phyloP scores from a whole-genome alignment of 768 basidiomycete species.

The Podaxis pistillaris region DNA sequence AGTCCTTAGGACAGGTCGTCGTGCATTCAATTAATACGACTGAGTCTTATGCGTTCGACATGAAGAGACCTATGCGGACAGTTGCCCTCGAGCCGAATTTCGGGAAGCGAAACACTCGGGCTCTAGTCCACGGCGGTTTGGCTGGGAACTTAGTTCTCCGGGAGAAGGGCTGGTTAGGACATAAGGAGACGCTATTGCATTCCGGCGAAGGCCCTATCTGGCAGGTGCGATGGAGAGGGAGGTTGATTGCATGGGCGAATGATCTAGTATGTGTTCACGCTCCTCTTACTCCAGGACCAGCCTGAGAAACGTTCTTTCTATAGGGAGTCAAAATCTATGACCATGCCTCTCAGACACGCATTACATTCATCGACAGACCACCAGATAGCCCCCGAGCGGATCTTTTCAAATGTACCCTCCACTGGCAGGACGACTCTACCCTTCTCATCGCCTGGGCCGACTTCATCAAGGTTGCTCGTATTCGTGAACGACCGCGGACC shows the following conservation, averaged over 20 bases:
- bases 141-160: constrained; percentile 82
- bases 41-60: constrained; percentile 84
- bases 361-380: constrained; percentile 85
- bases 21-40: constrained; percentile 77
- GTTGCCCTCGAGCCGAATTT: constrained; percentile 92
- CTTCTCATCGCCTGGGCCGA: constrained; percentile 94
- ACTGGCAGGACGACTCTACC: constrained; percentile 92
- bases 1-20: constrained; percentile 77
- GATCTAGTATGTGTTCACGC: constrained; percentile 59
- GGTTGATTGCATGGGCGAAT: constrained; percentile 94
- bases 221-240: constrained; percentile 83
- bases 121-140: constrained; percentile 90
- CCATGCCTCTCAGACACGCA: constrained; percentile 67
- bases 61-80: constrained; percentile 89
- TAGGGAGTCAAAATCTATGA: constrained; percentile 97
- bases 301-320: constrained; percentile 1
- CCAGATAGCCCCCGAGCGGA: constrained; percentile 86
- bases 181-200: constrained; percentile 84
- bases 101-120: constrained; percentile 69
- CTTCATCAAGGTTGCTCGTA: constrained; percentile 84
- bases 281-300: background rate
- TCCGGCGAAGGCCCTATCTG: constrained; percentile 92
- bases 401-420: constrained; percentile 87
- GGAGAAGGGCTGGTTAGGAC: constrained; percentile 96
- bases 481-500: constrained; percentile 59